phyloP scores from a whole-genome alignment of 202 grass and related monocot species.

The Schoenoplectus triqueter region DNA sequence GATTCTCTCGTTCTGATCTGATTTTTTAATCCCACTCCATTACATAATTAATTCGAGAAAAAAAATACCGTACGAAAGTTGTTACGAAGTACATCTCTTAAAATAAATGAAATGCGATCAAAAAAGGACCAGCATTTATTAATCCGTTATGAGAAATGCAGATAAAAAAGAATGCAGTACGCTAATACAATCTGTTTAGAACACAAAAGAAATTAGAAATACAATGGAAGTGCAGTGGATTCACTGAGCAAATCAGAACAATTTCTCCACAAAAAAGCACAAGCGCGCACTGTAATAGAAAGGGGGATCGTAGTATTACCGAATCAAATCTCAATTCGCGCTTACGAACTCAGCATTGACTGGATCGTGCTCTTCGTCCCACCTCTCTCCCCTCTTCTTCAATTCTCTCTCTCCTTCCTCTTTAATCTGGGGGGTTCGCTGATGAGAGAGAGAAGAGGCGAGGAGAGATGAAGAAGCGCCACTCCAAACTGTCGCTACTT shows the following conservation, averaged over 20 bases:
- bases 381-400: slow-evolving; percentile 12
- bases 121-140: slow-evolving; percentile 33
- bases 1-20: background rate
- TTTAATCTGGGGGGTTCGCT: background rate
- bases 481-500: background rate
- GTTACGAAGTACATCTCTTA: background rate
- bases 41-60: slow-evolving; percentile 18
- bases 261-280: background rate
- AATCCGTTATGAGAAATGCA: slow-evolving; percentile 22
- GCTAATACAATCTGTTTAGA: background rate
- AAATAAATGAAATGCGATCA: slow-evolving; percentile 18
- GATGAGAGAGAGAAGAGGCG: background rate
- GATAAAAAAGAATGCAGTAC: background rate
- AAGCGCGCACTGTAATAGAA: background rate
- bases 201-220: slow-evolving; percentile 2
- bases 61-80: slow-evolving; percentile 15
- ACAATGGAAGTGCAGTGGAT: background rate
- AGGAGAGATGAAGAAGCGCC: background rate
- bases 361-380: background rate
- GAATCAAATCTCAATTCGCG: background rate
- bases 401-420: background rate
- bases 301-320: background rate
- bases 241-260: background rate
- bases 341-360: slow-evolving; percentile 27
- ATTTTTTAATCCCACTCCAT: slow-evolving; percentile 22